A percentile compares a stretch with the other conserved stretches of the same genome.
These are phyloP conservation scores for Neurospora sp. DNA, from an alignment of 495 filamentous ascomycete genomes.

Conservation along the genomic window DNA sequence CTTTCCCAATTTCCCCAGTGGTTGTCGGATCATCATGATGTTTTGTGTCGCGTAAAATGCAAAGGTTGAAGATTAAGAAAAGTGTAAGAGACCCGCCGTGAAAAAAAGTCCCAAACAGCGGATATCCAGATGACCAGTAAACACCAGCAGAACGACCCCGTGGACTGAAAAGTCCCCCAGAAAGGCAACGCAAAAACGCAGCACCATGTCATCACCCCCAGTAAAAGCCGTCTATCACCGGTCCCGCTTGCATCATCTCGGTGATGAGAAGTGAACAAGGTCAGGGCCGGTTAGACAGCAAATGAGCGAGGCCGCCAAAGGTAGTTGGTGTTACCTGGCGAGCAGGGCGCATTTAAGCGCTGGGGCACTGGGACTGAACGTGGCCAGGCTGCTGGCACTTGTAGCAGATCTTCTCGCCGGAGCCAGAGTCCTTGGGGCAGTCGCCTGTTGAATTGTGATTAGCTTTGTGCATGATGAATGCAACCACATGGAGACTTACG, in stretches of 20 bases:
- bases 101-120: constrained; percentile 15
- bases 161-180: constrained; percentile 18
- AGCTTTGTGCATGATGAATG: neutral
- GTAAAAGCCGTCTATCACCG: constrained; percentile 7
- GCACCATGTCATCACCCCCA: constrained; percentile 18
- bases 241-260: constrained; percentile 13
- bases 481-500: constrained; percentile 26
- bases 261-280: constrained; percentile 11
- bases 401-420: constrained; percentile 87
- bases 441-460: constrained; percentile 31
- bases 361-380: constrained; percentile 86
- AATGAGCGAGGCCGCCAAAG: constrained; percentile 13
- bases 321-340: constrained; percentile 3
- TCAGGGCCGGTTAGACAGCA: constrained; percentile 12
- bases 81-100: constrained; percentile 3
- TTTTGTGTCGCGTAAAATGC: constrained; percentile 5
- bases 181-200: constrained; percentile 21
- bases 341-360: constrained; percentile 24
- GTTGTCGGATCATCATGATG: constrained; percentile 15
- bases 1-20: constrained; percentile 23
- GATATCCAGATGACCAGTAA: constrained; percentile 27
- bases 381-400: constrained; percentile 98
- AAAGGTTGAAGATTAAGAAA: constrained; percentile 7
- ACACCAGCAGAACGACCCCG: constrained; percentile 22
- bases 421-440: constrained; percentile 76